Conservation (phyloP, 108 stramenopile genomes). For the Nitzschia inconspicua region DNA sequence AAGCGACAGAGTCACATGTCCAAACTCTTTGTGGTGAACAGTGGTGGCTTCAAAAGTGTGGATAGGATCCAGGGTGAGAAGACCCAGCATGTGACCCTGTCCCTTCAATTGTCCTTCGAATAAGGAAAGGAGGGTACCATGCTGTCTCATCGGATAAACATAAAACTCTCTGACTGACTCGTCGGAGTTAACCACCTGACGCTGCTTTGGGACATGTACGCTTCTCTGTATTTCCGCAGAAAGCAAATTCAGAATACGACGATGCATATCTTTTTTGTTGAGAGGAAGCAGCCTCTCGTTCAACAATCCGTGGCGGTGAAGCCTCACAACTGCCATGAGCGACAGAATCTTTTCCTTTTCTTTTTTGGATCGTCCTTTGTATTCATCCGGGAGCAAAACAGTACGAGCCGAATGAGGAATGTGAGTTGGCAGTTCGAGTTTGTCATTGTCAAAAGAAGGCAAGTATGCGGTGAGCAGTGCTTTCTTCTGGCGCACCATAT, state of each 20-base stretch:
- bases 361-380: constrained; percentile 4
- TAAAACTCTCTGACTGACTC: background rate
- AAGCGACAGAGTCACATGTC: constrained; percentile 22
- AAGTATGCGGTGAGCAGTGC: constrained; percentile 35
- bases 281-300: constrained; percentile 58
- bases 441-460: constrained; percentile 39
- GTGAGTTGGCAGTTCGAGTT: constrained; percentile 46
- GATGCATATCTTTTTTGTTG: constrained; percentile 22
- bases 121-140: constrained; percentile 3
- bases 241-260: background rate
- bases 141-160: constrained; percentile 23
- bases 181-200: background rate
- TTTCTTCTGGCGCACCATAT: constrained; percentile 29
- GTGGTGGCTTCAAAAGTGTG: constrained; percentile 5
- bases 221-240: too few species aligned
- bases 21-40: constrained; percentile 39
- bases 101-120: constrained; percentile 9
- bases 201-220: background rate
- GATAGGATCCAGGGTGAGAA: constrained; percentile 23
- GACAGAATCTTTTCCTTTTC: constrained; percentile 43
- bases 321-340: constrained; percentile 58
- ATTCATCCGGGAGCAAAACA: constrained; percentile 37
- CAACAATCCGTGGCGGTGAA: constrained; percentile 42
- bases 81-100: constrained; percentile 23
- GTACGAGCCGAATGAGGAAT: constrained; percentile 25